phyloP scores from a whole-genome alignment of 345 rosid species.

The Citrus sinensis region DVS_A1.0 CM039166.1:20530501-20531000 shows the following conservation, averaged over 20 bases:
- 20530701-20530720: slow-evolving; percentile 1
- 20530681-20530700: slow-evolving; percentile 47
- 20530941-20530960: slow-evolving; percentile 25
- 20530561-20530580: neutral
- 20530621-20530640: slow-evolving; percentile 14
- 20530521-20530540: neutral
- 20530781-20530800: slow-evolving; percentile 41
- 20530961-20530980: slow-evolving; percentile 64
- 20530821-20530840: slow-evolving; percentile 96
- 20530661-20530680: slow-evolving; percentile 8
- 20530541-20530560: no score
- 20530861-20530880: neutral
- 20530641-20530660: no score
- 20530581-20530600: no score
- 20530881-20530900: slow-evolving; percentile 3
- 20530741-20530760: slow-evolving; percentile 28
- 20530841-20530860: slow-evolving; percentile 21
- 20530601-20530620: slow-evolving; percentile 3
- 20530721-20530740: neutral
- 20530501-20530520: neutral
- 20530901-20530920: neutral
- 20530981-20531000: slow-evolving; percentile 33
- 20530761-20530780: slow-evolving; percentile 59
- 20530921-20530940: slow-evolving; percentile 16
- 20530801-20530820: slow-evolving; percentile 95